These are phyloP conservation scores for Cicer judaicum DNA, from an alignment of 306 rosid genomes.

Conservation along the genomic window DNA sequence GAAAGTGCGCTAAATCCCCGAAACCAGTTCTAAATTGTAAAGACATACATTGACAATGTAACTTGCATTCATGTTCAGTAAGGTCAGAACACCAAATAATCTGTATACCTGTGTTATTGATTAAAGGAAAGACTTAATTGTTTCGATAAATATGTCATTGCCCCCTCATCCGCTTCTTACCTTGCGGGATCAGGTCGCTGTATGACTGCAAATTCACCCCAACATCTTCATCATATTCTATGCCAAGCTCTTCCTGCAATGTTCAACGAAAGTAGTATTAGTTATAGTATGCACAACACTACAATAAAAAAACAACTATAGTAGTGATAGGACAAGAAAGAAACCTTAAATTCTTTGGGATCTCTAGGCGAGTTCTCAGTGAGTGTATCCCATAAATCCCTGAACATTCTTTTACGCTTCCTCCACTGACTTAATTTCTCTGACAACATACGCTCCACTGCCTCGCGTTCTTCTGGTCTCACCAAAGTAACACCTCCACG, in stretches of 20 bases:
- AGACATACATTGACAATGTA: conserved; percentile 28
- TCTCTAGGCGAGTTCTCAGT: conserved; percentile 91
- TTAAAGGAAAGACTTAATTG: conserved; percentile 33
- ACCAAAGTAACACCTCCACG: conserved; percentile 86
- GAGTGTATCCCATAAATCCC: conserved; percentile 88
- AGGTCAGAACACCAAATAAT: conserved; percentile 38
- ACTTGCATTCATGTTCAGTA: conserved; percentile 34
- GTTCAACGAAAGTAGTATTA: conserved; percentile 6
- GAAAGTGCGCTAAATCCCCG: conserved; percentile 31
- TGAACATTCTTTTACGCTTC: conserved; percentile 89
- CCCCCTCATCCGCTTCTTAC: conserved; percentile 67
- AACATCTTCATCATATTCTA: conserved; percentile 81
- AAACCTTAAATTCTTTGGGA: conserved; percentile 83
- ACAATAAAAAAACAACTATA: neutral
- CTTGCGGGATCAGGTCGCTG: conserved; percentile 63
- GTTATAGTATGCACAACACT: neutral
- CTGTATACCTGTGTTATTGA: conserved; percentile 29
- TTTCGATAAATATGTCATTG: conserved; percentile 48
- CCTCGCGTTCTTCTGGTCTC: conserved; percentile 86
- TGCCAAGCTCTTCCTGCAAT: conserved; percentile 87
- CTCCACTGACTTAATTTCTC: conserved; percentile 83
- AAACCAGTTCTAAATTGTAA: conserved; percentile 23
- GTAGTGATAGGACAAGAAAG: conserved; percentile 21
- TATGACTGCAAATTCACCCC: conserved; percentile 74
- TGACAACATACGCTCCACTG: conserved; percentile 53